Conservation (phyloP, 345 rosid species). For the Barbarea vulgaris region DNA sequence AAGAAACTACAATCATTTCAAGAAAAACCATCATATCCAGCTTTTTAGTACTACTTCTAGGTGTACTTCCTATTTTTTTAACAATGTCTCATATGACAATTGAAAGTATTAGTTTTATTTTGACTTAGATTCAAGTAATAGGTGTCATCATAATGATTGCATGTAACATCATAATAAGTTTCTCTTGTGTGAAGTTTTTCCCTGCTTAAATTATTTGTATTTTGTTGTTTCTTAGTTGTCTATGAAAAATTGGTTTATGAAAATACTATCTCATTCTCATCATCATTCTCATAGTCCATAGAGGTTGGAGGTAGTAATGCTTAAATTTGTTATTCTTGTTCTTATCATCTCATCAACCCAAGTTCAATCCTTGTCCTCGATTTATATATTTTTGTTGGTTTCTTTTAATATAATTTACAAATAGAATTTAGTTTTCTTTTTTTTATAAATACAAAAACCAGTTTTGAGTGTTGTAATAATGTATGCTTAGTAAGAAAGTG, state of each 20-base stretch:
- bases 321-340: slow-evolving; percentile 8
- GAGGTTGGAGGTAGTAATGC: slow-evolving; percentile 44
- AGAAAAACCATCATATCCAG: background rate
- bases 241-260: no score
- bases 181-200: no score
- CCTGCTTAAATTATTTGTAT: no score
- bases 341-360: background rate
- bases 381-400: background rate
- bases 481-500: slow-evolving; percentile 15
- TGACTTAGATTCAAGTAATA: no score
- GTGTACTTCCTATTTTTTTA: no score
- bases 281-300: no score
- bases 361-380: background rate
- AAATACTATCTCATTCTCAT: no score
- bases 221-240: no score
- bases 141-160: no score
- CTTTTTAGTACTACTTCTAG: background rate
- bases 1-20: background rate
- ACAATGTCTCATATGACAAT: no score
- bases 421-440: background rate
- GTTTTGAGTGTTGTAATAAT: background rate
- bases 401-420: background rate
- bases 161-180: no score
- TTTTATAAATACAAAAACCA: background rate
- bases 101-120: no score